Evolutionary conservation across 495 filamentous ascomycete genomes (phyloP).

Genomic region (Collariella sp.): DNA sequence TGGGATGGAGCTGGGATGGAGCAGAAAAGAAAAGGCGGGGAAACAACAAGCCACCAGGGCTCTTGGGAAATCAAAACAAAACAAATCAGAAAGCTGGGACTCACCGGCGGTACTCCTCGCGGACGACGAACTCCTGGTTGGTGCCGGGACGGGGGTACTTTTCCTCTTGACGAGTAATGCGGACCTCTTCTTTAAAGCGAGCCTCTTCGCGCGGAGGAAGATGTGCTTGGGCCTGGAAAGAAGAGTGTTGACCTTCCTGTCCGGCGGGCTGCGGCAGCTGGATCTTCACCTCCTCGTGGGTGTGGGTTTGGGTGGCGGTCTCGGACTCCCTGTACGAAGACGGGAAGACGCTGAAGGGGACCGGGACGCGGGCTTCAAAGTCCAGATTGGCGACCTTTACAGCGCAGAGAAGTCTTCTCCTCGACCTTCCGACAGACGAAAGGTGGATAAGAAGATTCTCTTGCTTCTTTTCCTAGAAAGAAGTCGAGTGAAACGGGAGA

Average conservation of each 20-base stretch:
- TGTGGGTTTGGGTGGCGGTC: constrained; percentile 61
- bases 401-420: constrained; percentile 66
- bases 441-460: constrained; percentile 92
- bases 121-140: constrained; percentile 41
- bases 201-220: constrained; percentile 57
- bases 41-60: background rate
- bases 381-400: constrained; percentile 88
- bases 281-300: constrained; percentile 76
- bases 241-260: constrained; percentile 85
- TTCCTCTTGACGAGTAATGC: constrained; percentile 60
- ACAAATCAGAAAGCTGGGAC: constrained; percentile 14
- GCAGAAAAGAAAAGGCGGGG: constrained; percentile 1
- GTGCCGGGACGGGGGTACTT: constrained; percentile 53
- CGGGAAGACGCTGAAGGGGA: constrained; percentile 99
- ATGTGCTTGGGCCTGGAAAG: constrained; percentile 50
- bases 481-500: constrained; percentile 38
- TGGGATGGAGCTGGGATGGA: no score
- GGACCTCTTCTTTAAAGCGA: constrained; percentile 70
- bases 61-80: constrained; percentile 13
- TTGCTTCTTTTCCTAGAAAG: constrained; percentile 55
- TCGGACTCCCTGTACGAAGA: constrained; percentile 92
- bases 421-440: constrained; percentile 88
- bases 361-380: constrained; percentile 98
- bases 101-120: constrained; percentile 44
- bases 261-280: constrained; percentile 72